A percentile compares a stretch with the other conserved stretches of the same genome.
phyloP scores from a whole-genome alignment of 1,284 basidiomycete species.

The Leccinum ponderosum region DNA sequence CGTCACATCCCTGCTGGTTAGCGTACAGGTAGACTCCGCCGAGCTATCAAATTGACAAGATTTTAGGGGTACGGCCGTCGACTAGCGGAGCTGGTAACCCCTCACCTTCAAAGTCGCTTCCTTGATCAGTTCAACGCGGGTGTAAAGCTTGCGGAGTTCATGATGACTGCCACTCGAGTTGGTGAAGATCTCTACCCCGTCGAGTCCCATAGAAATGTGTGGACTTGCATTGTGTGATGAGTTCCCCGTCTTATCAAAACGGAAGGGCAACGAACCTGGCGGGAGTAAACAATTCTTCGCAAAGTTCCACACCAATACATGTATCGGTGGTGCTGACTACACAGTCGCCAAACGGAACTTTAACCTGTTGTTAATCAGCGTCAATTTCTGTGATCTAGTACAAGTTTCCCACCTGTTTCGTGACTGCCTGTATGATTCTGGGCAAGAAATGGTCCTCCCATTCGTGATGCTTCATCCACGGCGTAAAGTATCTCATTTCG shows the following conservation, averaged over 20 bases:
- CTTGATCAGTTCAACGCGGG: constrained; percentile 92
- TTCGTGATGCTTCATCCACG: constrained; percentile 88
- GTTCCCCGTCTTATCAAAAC: not conserved
- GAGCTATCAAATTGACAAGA: constrained; percentile 49
- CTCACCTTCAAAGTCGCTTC: constrained; percentile 92
- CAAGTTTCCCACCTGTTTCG: constrained; percentile 69
- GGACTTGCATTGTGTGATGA: constrained; percentile 49
- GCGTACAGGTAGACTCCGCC: constrained; percentile 98
- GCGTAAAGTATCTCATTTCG: constrained; percentile 88
- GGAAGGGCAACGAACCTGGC: constrained; percentile 61
- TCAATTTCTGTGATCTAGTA: not conserved
- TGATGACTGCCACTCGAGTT: constrained; percentile 98
- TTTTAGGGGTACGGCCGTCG: not conserved
- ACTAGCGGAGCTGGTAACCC: not conserved
- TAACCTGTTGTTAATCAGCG: constrained; percentile 41
- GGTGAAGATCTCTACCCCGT: constrained; percentile 98
- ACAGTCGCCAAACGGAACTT: constrained; percentile 95
- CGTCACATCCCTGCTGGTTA: constrained; percentile 99
- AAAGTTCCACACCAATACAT: constrained; percentile 94
- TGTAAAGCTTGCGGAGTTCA: constrained; percentile 92
- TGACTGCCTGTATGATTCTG: constrained; percentile 81
- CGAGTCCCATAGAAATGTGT: constrained; percentile 95
- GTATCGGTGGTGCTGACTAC: constrained; percentile 94
- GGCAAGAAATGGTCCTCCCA: constrained; percentile 92
- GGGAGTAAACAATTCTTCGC: constrained; percentile 97